phyloP scores from a whole-genome alignment of 441 rosid genomes.

The Corymbia calophylla region DNA sequence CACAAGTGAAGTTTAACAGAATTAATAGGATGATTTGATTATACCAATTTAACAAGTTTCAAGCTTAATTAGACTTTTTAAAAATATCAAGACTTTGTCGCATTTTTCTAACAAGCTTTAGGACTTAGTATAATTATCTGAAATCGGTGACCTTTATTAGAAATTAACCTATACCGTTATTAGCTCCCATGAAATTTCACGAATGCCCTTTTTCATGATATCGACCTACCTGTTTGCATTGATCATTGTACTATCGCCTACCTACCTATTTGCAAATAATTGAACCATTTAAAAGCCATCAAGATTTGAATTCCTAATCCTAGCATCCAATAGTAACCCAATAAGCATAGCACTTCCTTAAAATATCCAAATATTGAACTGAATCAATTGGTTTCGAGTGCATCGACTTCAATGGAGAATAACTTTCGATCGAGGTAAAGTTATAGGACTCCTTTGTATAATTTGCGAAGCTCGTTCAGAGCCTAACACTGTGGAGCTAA shows the following conservation, averaged over 20 bases:
- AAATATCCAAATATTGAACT: background rate
- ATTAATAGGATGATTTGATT: background rate
- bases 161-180: background rate
- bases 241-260: background rate
- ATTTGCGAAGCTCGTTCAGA: background rate
- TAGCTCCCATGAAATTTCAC: background rate
- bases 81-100: background rate
- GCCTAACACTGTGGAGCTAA: background rate
- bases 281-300: background rate
- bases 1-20: accelerated
- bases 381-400: background rate
- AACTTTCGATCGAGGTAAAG: background rate
- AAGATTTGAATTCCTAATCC: background rate
- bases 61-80: accelerated
- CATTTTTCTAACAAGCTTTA: background rate
- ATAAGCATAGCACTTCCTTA: background rate
- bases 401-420: background rate
- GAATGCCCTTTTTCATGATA: background rate
- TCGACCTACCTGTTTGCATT: background rate
- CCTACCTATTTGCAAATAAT: background rate
- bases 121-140: background rate
- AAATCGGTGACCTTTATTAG: background rate
- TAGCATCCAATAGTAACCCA: background rate
- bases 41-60: background rate
- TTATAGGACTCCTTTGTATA: background rate